A percentile compares a stretch with the other conserved stretches of the same genome.
Evolutionary conservation across 1,284 basidiomycete species (phyloP).

Genomic region (Fomitopsis betulina): DNA sequence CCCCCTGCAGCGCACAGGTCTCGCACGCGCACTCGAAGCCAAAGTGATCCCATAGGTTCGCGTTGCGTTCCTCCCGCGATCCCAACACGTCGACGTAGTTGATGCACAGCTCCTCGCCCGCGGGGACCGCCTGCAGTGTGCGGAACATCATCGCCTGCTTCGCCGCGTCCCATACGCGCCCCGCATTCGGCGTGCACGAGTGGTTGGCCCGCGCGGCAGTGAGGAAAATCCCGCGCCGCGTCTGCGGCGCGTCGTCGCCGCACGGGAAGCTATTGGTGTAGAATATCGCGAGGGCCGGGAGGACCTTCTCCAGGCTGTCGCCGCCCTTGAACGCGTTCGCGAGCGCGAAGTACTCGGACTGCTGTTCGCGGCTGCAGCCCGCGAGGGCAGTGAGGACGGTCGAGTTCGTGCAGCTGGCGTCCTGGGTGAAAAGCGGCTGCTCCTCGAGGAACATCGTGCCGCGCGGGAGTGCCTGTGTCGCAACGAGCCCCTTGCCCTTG

Average conservation of each 20-base stretch:
- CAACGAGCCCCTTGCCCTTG: constrained; percentile 22
- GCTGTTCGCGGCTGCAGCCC: constrained; percentile 18
- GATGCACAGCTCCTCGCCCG: constrained; percentile 55
- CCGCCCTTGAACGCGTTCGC: constrained; percentile 14
- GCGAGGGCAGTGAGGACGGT: constrained; percentile 16
- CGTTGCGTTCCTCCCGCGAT: constrained; percentile 31
- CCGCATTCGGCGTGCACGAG: constrained; percentile 23
- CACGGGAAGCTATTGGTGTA: constrained; percentile 22
- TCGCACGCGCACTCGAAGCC: constrained; percentile 51
- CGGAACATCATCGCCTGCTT: constrained; percentile 17
- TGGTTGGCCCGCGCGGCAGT: constrained; percentile 20
- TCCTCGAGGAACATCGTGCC: constrained; percentile 22
- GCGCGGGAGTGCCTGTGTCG: constrained; percentile 15
- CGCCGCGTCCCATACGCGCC: constrained; percentile 15
- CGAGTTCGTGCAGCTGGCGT: constrained; percentile 15
- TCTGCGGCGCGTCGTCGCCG: background rate
- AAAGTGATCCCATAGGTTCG: constrained; percentile 40
- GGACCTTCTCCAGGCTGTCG: constrained; percentile 1
- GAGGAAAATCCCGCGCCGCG: constrained; percentile 18
- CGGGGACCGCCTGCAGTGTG: constrained; percentile 31
- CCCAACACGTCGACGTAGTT: constrained; percentile 47
- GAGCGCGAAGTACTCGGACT: constrained; percentile 20
- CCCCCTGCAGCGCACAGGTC: constrained; percentile 28
- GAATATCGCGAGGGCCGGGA: constrained; percentile 21
- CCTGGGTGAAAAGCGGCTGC: constrained; percentile 20